These are phyloP conservation scores for Solanum ossicruentum DNA, from an alignment of 257 asterid species.

Conservation along the genomic window DNA sequence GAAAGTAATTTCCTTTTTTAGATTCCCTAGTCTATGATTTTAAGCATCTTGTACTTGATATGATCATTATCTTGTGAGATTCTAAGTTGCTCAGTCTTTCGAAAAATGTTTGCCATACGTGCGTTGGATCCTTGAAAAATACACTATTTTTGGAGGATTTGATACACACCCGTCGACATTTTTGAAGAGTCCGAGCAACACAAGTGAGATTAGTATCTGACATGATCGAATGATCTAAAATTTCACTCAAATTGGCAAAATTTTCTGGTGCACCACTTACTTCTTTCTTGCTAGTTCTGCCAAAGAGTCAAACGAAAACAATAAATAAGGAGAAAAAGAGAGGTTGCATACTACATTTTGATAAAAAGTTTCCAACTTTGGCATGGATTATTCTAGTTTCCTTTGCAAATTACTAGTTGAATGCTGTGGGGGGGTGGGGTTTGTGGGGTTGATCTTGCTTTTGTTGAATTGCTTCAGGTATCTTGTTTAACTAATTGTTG, in stretches of 20 bases:
- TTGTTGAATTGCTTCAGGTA: neutral
- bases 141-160: too few relatives aligned
- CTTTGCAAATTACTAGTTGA: neutral
- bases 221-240: slow-evolving; percentile 3
- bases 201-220: neutral
- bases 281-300: neutral
- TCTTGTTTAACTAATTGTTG: neutral
- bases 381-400: neutral
- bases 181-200: too few relatives aligned
- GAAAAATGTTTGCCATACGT: too few relatives aligned
- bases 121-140: too few relatives aligned
- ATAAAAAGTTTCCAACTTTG: neutral
- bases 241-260: neutral
- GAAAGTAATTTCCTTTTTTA: neutral
- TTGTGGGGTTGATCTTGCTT: neutral
- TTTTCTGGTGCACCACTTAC: neutral
- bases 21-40: neutral
- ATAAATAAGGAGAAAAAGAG: neutral
- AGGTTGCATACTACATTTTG: neutral
- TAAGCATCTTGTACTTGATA: neutral
- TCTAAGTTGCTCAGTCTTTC: too few relatives aligned
- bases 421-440: neutral
- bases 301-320: neutral
- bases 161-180: too few relatives aligned
- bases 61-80: neutral